Base-by-base conservation (phyloP, 2,329 filamentous ascomycete genomes). In the Aspergillus novoparasiticus region DNA sequence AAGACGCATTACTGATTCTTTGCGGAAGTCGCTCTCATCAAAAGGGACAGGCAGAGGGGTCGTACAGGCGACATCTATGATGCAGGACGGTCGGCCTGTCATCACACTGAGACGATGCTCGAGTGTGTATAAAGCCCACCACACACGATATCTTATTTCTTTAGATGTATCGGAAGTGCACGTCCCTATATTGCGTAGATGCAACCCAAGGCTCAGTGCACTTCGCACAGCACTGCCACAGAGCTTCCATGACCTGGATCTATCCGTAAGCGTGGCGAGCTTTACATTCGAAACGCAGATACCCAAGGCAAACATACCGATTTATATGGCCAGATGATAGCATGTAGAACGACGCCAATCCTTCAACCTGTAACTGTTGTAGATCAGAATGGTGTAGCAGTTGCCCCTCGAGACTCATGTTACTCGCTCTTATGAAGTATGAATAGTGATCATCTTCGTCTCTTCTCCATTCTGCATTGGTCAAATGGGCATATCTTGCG, bases 31-130 rank as follows among this genome's bases (percentile, higher is more conserved):
- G 50, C 69, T 70, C 66, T 80, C 80, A 61, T 79, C 78, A 58
- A 79, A 76, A 9, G 78, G 79, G 36, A 78, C 71, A 1, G 79
- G 79, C 6, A 82, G 68, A 28, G 80, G 78, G 6, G 78, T 78
- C 26, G 77, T 81, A 67, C 77, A 80, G 41, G 77, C 72, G 23
- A 73, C 73, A 56, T 81, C 78, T n/a, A 73, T 65, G 30, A 82
- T 76, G 66, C 75, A 80, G 19, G 78, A 78, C 19, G 80, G 78
- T 48, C 80, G 75, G n/a, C 80, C 80, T 2, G 80, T 82, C 69
- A 81, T 78, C 36, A 77, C 72, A 56, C 76, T 76, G 21, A 82
- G 73, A 19, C 78, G 75, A 59, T 80, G 77, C 58, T 82, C 80
- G 21, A 81, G 62, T 11, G 73, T 73, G 64, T 80, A 80, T 26